Percentiles rank a stretch among this genome's conserved stretches.
phyloP scores from a whole-genome alignment of 140 eudicot genomes.

The Erigeron philadelphicus region DNA sequence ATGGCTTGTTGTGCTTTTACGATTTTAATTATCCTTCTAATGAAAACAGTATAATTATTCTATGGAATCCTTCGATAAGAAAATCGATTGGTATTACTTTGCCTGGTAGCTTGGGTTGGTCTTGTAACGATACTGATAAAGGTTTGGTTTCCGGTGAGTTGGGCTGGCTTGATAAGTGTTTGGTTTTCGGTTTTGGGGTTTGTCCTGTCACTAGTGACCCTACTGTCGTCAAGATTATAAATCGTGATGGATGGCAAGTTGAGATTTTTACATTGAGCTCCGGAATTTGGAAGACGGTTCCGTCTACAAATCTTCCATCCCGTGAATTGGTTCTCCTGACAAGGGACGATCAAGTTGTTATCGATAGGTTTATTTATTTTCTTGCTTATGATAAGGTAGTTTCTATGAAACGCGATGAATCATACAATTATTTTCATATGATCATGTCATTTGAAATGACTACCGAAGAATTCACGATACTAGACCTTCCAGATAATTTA shows the following conservation, averaged over 20 bases:
- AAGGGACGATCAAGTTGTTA: not conserved
- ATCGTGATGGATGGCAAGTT: not conserved
- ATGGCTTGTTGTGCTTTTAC: constrained; percentile 21
- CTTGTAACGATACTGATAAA: not conserved
- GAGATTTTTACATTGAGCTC: constrained; percentile 15
- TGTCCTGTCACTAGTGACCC: constrained; percentile 15
- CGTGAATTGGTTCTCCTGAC: not conserved
- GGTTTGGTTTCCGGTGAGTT: too few relatives aligned
- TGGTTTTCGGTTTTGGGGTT: constrained; percentile 22
- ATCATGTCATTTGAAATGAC: constrained; percentile 18
- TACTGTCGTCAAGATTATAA: not conserved
- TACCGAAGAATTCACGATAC: not conserved
- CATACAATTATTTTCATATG: not conserved
- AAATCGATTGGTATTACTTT: constrained; percentile 1
- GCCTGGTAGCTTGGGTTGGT: not conserved
- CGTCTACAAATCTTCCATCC: constrained; percentile 2
- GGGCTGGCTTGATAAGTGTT: too few relatives aligned
- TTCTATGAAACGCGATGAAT: too few relatives aligned
- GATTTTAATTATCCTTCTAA: not conserved
- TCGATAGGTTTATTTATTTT: constrained; percentile 4
- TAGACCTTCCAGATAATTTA: not conserved
- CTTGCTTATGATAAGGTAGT: constrained; percentile 3
- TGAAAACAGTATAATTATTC: not conserved
- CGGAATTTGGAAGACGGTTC: not conserved
- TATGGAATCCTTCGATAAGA: constrained; percentile 14